Base-by-base conservation (phyloP, 495 filamentous ascomycete genomes). In the Amphirosellinia nigrospora region DNA sequence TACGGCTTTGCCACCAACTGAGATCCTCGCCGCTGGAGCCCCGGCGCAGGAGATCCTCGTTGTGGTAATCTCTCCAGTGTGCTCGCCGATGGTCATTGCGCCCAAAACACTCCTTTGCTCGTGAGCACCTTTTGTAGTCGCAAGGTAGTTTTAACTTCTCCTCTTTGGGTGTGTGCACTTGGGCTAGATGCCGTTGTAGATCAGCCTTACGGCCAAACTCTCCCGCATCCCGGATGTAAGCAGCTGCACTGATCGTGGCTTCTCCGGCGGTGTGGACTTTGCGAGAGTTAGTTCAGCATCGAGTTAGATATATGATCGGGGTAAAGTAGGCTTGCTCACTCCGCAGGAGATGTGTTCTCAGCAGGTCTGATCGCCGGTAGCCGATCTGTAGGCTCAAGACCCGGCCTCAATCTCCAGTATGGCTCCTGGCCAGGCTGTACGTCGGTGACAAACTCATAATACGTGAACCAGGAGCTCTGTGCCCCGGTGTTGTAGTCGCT, bases 41-140 rank as follows among this genome's bases (percentile, higher is more conserved):
- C 28, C 77, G 80, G 70, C 70, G 78, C 52, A 73, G 50, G 19
- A 87, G 71, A 68, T 87, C 85, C 71, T 88, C 86, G 28, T 74
- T 78, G 76, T 88, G 86, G 60, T 68, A 84, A 13, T 83, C 79
- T 13, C 84, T 77, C 10, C 84, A 77, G 70, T 88, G 86, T 46
- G 87, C 84, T 19, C 85, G 77, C 32, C 78, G 83, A 68, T 85
- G 84, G 56, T 86, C 84, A 19, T 77, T 77, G 1, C 84, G 77
- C 60, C 71, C 74, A 74, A 84, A 85, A 13, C 82, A 79, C 1
- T 72, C 45, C 13, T 72, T 67, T 41, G 78, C 75, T 3, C 84
- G 80, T 38, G 61, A 50, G 63, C 84, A 85, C 38, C 66, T 75
- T 43, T 72, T 74, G 73, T 81, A 83, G 72, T 85, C 83, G 73